These are phyloP conservation scores for Pichia inconspicua DNA, from an alignment of 1,139 yeast genomes.

Conservation along the genomic window DNA sequence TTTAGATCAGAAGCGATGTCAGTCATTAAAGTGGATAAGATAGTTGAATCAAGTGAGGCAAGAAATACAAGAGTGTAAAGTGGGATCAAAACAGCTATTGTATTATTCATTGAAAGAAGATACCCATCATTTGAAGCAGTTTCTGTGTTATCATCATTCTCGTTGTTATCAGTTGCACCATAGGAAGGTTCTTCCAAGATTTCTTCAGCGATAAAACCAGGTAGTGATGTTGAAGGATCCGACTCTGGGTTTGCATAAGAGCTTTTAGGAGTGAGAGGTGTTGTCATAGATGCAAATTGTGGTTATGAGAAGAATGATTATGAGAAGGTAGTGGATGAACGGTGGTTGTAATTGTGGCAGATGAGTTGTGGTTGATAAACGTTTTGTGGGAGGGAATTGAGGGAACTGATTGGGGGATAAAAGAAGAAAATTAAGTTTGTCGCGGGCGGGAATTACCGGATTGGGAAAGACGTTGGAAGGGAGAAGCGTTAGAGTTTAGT, in stretches of 20 bases:
- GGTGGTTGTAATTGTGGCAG: no score
- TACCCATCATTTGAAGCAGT: slow-evolving; percentile 17
- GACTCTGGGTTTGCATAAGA: slow-evolving; percentile 13
- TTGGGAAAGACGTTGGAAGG: not conserved
- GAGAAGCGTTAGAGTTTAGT: no score
- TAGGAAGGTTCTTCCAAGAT: slow-evolving; percentile 26
- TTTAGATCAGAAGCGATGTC: slow-evolving; percentile 56
- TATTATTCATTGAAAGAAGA: slow-evolving; percentile 22
- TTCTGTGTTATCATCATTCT: not conserved
- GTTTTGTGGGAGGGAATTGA: no score
- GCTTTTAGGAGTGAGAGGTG: slow-evolving; percentile 1
- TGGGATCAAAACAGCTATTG: slow-evolving; percentile 23
- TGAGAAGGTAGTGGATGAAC: no score
- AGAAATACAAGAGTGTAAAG: slow-evolving; percentile 33
- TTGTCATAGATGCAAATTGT: not conserved
- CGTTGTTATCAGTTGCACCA: slow-evolving; percentile 4
- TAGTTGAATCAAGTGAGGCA: slow-evolving; percentile 56
- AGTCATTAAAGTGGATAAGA: slow-evolving; percentile 57
- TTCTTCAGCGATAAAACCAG: slow-evolving; percentile 45
- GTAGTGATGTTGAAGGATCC: slow-evolving; percentile 33
- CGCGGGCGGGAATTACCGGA: not conserved
- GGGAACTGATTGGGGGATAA: no score
- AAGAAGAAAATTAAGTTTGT: no score
- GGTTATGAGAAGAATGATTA: no score
- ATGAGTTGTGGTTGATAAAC: no score